phyloP scores from a whole-genome alignment of 2,329 filamentous ascomycete species.

The Cladophialophora exuberans region DNA sequence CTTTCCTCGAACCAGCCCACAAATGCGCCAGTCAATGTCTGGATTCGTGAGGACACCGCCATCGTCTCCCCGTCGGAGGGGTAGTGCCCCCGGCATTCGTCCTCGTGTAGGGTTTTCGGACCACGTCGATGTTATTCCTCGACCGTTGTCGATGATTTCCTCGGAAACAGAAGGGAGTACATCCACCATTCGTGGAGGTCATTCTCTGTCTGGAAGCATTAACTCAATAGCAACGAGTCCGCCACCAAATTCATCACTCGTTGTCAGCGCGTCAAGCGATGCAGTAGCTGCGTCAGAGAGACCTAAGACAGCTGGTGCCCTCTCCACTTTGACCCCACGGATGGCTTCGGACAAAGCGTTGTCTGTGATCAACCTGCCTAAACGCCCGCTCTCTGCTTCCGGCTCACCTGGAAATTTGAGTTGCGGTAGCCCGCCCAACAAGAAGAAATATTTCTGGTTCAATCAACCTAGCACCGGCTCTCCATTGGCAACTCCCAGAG shows the following conservation, averaged over 20 bases:
- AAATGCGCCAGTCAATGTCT: slow-evolving; percentile 32
- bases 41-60: slow-evolving; percentile 26
- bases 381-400: slow-evolving; percentile 47
- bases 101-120: slow-evolving; percentile 82
- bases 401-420: slow-evolving; percentile 34
- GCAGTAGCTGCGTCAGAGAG: slow-evolving; percentile 37
- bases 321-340: slow-evolving; percentile 27
- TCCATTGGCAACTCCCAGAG: slow-evolving; percentile 38
- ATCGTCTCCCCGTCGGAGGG: slow-evolving; percentile 36
- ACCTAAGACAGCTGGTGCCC: slow-evolving; percentile 50
- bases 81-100: slow-evolving; percentile 40
- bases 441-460: slow-evolving; percentile 37
- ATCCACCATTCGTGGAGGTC: slow-evolving; percentile 67
- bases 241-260: slow-evolving; percentile 48
- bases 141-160: slow-evolving; percentile 81
- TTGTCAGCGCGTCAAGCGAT: slow-evolving; percentile 21
- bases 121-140: slow-evolving; percentile 78
- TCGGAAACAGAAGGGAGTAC: slow-evolving; percentile 80
- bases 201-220: slow-evolving; percentile 77
- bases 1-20: slow-evolving; percentile 34
- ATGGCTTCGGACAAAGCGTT: slow-evolving; percentile 37
- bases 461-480: slow-evolving; percentile 37
- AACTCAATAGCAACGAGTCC: slow-evolving; percentile 68
- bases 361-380: slow-evolving; percentile 34
- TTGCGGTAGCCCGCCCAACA: slow-evolving; percentile 32